phyloP scores from a whole-genome alignment of 139 green algal species.

The Zygnema cylindricum region DNA sequence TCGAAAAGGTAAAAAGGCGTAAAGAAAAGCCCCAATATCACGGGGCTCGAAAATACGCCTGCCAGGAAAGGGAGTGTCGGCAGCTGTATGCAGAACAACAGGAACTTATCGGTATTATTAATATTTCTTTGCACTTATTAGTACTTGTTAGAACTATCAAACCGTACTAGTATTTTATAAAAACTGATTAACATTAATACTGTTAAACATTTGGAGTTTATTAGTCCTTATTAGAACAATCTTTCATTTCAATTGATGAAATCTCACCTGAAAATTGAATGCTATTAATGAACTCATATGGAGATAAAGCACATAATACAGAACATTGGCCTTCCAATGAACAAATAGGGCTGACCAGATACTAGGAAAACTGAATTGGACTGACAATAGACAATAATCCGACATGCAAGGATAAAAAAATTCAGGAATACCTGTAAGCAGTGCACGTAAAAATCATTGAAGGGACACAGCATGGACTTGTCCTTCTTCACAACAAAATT shows the following conservation, averaged over 20 bases:
- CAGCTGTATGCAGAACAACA: neutral
- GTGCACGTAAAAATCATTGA: constrained; percentile 39
- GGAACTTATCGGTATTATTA: neutral
- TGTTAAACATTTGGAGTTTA: neutral
- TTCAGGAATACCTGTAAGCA: constrained; percentile 48
- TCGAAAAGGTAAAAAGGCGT: constrained; percentile 49
- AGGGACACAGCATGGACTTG: constrained; percentile 7
- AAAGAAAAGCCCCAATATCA: constrained; percentile 45
- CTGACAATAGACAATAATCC: too few species aligned
- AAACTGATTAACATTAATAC: neutral
- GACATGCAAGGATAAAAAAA: too few species aligned
- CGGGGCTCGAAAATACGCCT: constrained; percentile 36
- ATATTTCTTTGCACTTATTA: neutral
- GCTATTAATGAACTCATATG: too few species aligned
- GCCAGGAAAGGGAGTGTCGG: neutral
- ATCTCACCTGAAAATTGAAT: too few species aligned
- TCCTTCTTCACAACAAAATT: constrained; percentile 31
- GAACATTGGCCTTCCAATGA: too few species aligned
- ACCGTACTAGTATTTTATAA: neutral
- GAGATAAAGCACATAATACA: too few species aligned
- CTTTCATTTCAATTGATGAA: too few species aligned
- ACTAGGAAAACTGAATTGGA: too few species aligned
- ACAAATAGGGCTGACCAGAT: too few species aligned
- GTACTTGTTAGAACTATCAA: neutral
- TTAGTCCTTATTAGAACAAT: neutral